Evolutionary conservation across 495 filamentous ascomycete genomes (phyloP), one percentile per base, ranked within the genome.

Genomic region (Geopyxis carbonaria): DNA sequence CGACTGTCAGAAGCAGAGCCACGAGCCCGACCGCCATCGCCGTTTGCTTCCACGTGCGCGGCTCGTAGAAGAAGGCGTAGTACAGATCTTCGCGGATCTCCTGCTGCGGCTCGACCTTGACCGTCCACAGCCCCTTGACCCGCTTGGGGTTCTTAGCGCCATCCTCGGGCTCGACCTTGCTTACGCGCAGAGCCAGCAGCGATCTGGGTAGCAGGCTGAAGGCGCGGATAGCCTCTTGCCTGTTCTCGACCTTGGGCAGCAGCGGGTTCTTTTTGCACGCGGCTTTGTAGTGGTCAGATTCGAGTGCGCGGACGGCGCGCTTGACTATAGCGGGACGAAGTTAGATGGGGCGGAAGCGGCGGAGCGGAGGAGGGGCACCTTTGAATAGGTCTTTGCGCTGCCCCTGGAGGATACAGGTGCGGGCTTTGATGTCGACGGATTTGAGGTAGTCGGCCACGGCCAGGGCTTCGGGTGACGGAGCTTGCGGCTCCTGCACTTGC

Each of bases 341-440:
- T 45, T 36, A 41, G 42, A 42, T 35, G 58, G 53, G 29, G 58
- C 50, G 27, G 61, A 45, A 38, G 21, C 22, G 21, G 16, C 4
- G 23, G 15, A 19, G 31, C 22, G 36, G 23, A 18, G 22, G 6
- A 34, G 15, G 22, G 8, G 9, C 31, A 93, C 87, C 80, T 69
- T 78, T 81, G 62, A 99, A 95, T 75, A 99, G 85, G 46, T 99
- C 87, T 63, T 93, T 95, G 42, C 91, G 69, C 64, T 95, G 87
- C 45, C 89, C 91, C 50, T 94, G 85, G 47, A 93, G 66, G 42
- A 99, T 91, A 61, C 78, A 84, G 20, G 89, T 93, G 46, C 91
- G 69, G 30, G 73, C 65, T 69, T 99, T 99, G 46, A 99, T 64
- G 47, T 82, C 68, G 61, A 94, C 86, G 36, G 69, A 62, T 45